A percentile compares a stretch with the other conserved stretches of the same genome.
Conservation (phyloP, 805 yeast genomes). For the Zygosaccharomyces gambellarensis region DNA sequence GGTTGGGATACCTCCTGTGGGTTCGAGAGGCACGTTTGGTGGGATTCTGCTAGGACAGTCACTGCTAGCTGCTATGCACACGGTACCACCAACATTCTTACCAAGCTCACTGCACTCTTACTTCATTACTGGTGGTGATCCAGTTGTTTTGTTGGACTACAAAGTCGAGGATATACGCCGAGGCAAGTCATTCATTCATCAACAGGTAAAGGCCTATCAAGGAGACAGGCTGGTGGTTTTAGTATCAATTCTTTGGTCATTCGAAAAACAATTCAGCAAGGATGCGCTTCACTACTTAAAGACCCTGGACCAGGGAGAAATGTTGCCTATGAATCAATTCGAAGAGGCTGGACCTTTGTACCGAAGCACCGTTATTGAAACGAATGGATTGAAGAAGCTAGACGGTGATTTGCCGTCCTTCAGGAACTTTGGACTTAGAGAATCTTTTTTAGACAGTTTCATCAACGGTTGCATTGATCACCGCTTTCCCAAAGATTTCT, state of each 20-base stretch:
- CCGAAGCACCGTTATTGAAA: conserved; percentile 13
- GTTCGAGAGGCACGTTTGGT: conserved; percentile 66
- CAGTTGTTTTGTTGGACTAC: conserved; percentile 45
- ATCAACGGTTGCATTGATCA: conserved; percentile 32
- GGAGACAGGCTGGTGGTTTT: conserved; percentile 45
- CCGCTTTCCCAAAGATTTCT: conserved; percentile 36
- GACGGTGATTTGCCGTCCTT: conserved; percentile 9
- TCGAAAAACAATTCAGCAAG: conserved; percentile 9
- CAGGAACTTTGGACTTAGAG: conserved; percentile 5
- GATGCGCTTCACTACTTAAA: conserved; percentile 21
- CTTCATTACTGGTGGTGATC: conserved; percentile 54
- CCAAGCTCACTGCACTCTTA: conserved; percentile 65
- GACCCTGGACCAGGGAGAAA: conserved; percentile 34
- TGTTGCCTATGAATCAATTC: conserved; percentile 34
- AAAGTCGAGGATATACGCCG: conserved; percentile 49
- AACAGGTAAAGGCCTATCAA: conserved; percentile 55
- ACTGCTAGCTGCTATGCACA: conserved; percentile 52
- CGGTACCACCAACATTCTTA: conserved; percentile 41
- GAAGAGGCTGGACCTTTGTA: conserved; percentile 22
- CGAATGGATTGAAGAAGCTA: conserved; percentile 9
- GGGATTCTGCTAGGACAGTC: conserved; percentile 67
- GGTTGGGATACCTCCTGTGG: conserved; percentile 39
- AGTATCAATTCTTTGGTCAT: conserved; percentile 46
- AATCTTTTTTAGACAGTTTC: conserved; percentile 33
- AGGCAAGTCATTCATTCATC: conserved; percentile 48